These are phyloP conservation scores for Taxillus chinensis DNA, from an alignment of 164 flowering plant genomes.

Conservation along the genomic window DNA sequence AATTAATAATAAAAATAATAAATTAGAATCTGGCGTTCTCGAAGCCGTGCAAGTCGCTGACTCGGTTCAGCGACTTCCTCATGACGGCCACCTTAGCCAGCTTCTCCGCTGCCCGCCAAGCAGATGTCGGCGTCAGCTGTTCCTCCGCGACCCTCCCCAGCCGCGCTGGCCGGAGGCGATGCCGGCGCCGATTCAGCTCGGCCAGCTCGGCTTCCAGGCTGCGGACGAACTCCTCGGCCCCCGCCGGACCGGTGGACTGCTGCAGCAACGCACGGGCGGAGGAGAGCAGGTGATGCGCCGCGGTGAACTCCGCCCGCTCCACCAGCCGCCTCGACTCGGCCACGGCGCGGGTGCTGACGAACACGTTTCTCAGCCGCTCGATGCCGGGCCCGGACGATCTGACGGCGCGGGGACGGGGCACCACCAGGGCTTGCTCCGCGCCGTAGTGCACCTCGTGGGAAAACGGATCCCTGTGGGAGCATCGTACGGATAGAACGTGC, in stretches of 20 bases:
- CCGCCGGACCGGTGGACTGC: slow-evolving; percentile 14
- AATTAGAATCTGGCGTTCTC: slow-evolving; percentile 6
- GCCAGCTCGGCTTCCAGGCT: slow-evolving; percentile 44
- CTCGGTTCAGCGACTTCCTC: slow-evolving; percentile 5
- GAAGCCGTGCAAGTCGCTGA: slow-evolving; percentile 3
- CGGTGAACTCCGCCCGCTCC: slow-evolving; percentile 30
- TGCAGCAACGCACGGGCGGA: slow-evolving; percentile 43
- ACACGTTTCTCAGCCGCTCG: slow-evolving; percentile 38
- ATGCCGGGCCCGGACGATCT: slow-evolving; percentile 25
- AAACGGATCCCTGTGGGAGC: slow-evolving; percentile 33
- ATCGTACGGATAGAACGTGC: slow-evolving; percentile 33
- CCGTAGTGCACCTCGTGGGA: slow-evolving; percentile 19
- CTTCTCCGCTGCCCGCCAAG: slow-evolving; percentile 2
- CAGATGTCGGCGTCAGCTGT: slow-evolving; percentile 3
- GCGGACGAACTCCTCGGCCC: slow-evolving; percentile 29
- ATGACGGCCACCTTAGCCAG: slow-evolving; percentile 6
- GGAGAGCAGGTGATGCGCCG: slow-evolving; percentile 35
- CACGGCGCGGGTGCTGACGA: slow-evolving; percentile 42
- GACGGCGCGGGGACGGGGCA: slow-evolving; percentile 32
- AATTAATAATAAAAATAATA: neutral
- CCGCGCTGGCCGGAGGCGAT: slow-evolving; percentile 3
- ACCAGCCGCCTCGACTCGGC: slow-evolving; percentile 40
- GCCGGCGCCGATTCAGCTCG: slow-evolving; percentile 29
- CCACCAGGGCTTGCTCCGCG: slow-evolving; percentile 22
- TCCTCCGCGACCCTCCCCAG: slow-evolving; percentile 9